These are phyloP conservation scores for Firmiana major DNA, from an alignment of 345 rosid genomes.

Conservation along the genomic window DNA sequence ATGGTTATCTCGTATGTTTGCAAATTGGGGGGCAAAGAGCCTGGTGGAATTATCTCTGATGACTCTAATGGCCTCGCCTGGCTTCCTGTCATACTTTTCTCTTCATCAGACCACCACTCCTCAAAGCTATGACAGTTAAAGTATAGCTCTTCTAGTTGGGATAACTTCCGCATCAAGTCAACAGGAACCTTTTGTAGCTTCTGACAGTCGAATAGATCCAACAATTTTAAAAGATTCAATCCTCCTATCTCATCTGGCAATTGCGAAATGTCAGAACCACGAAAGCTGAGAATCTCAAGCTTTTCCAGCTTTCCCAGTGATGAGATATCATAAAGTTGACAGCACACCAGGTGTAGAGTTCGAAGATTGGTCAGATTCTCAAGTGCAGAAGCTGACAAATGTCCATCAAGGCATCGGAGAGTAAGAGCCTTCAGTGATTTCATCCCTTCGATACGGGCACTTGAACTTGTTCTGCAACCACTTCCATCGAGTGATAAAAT, in stretches of 20 bases:
- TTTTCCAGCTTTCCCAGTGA: not conserved
- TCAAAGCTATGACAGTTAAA: not conserved
- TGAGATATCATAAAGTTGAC: not conserved
- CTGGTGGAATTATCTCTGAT: too few species aligned
- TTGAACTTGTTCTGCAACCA: not conserved
- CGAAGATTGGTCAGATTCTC: not conserved
- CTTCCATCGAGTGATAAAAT: not conserved
- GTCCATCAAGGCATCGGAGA: not conserved
- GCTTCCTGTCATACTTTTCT: not conserved
- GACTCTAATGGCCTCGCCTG: not conserved
- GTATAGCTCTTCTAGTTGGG: conserved; percentile 7
- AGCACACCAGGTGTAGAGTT: not conserved
- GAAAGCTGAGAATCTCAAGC: conserved; percentile 10
- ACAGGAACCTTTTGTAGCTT: not conserved
- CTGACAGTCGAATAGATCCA: conserved; percentile 2
- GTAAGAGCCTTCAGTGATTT: not conserved
- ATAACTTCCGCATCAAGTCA: not conserved
- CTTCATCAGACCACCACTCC: not conserved
- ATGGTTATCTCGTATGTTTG: too few species aligned
- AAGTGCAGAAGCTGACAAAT: not conserved
- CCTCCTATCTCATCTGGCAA: not conserved
- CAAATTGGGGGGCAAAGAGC: too few species aligned
- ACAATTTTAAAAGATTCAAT: not conserved
- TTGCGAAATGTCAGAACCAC: not conserved
- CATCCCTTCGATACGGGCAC: not conserved